Percentiles rank a stretch among this genome's conserved stretches.
These are phyloP conservation scores for Coemansia sp. DNA, from an alignment of 192 early-diverging fungal genomes.

Conservation along the genomic window DNA sequence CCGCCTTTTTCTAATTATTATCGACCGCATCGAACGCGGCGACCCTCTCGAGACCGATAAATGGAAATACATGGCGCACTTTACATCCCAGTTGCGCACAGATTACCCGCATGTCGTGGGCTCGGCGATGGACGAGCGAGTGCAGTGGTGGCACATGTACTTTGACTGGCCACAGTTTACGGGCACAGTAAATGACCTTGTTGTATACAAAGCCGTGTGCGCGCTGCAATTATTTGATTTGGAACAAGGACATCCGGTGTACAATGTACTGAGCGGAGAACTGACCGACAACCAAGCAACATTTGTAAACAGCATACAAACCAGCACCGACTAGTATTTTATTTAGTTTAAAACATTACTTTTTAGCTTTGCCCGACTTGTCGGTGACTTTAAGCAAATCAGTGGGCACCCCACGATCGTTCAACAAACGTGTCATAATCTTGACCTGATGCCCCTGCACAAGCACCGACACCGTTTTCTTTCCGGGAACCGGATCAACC, in stretches of 20 bases:
- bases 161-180: conserved; percentile 13
- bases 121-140: conserved; percentile 15
- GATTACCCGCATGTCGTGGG: conserved; percentile 7
- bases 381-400: conserved; percentile 32
- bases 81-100: background rate
- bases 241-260: conserved; percentile 16
- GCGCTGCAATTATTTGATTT: conserved; percentile 24
- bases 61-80: conserved; percentile 25
- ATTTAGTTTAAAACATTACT: conserved; percentile 2
- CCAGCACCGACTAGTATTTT: background rate
- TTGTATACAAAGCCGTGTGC: conserved; percentile 28
- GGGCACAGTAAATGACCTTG: background rate
- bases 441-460: conserved; percentile 53
- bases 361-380: conserved; percentile 47
- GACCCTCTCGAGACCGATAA: conserved; percentile 9
- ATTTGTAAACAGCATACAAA: conserved; percentile 12
- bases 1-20: conserved; percentile 15
- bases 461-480: conserved; percentile 32
- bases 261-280: conserved; percentile 15
- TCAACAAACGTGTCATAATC: conserved; percentile 30
- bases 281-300: conserved; percentile 1
- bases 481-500: conserved; percentile 36
- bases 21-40: conserved; percentile 39
- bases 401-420: conserved; percentile 26
- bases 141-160: conserved; percentile 34